Evolutionary conservation across 2,329 filamentous ascomycete species (phyloP).

Genomic region (Fusarium kyushuense): DNA sequence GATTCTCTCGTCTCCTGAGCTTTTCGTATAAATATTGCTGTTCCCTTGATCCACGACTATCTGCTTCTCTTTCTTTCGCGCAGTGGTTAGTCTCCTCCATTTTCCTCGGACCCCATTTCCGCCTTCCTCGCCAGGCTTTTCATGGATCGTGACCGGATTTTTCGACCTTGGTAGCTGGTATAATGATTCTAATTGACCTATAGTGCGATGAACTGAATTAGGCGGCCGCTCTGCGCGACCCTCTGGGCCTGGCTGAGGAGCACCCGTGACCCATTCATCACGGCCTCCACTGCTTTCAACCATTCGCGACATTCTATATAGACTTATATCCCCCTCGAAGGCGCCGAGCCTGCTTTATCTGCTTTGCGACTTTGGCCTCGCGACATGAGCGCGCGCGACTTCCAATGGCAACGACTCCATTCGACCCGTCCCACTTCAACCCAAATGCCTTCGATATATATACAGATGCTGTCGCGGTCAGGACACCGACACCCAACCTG

Average conservation of each 20-base stretch:
- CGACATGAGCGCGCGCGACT: constrained; percentile 48
- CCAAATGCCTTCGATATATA: constrained; percentile 68
- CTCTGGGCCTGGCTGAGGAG: constrained; percentile 51
- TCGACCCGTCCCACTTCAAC: constrained; percentile 59
- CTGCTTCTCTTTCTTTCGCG: constrained; percentile 20
- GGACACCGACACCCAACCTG: constrained; percentile 51
- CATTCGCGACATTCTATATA: constrained; percentile 20
- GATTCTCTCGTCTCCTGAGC: constrained; percentile 20
- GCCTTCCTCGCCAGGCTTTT: constrained; percentile 13
- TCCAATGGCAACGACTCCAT: constrained; percentile 66
- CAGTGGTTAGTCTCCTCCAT: constrained; percentile 41
- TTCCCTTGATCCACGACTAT: constrained; percentile 5
- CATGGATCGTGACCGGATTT: constrained; percentile 27
- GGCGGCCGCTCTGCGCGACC: constrained; percentile 51
- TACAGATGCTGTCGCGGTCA: constrained; percentile 58
- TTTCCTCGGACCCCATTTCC: constrained; percentile 19
- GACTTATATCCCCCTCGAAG: constrained; percentile 6
- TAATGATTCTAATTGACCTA: constrained; percentile 27
- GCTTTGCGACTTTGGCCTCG: constrained; percentile 28
- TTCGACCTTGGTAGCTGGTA: constrained; percentile 17
- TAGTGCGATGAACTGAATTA: constrained; percentile 55
- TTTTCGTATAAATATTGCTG: constrained; percentile 39
- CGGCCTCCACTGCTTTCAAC: constrained; percentile 27
- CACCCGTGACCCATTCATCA: constrained; percentile 43
- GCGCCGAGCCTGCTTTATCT: constrained; percentile 18